Evolutionary conservation across 805 yeast species (phyloP), one percentile per base, ranked within the genome.

Genomic region (Saturnispora zaruensis): DNA sequence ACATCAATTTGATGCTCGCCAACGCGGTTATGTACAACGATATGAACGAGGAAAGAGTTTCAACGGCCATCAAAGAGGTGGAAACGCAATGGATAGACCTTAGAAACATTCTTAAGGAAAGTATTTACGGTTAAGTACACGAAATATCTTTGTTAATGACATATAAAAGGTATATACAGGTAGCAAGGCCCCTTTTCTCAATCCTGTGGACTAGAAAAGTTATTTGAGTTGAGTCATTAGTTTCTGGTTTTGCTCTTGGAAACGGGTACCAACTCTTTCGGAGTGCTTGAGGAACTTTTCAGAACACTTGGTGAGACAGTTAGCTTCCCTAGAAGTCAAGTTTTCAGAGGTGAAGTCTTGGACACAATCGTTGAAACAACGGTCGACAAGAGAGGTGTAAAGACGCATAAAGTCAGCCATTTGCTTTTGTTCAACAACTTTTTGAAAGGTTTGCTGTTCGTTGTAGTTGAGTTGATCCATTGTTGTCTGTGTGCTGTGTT

Each of bases 351-450:
- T 93, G 81, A 93, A 91, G 69, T 93, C 99, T 68, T 90, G 91
- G 66, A 93, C 96, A 74, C 99, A 93, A 73, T 93, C 98, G 53
- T 81, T 80, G 75, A 93, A 93, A 75, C 99, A 93, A 75, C 96
- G 85, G 70, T 91, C 95, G 48, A 93, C 98, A 61, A 93, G 78
- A 66, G 85, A 84, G 57, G 98, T 89, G 79, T 93, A 93, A 52
- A 85, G 75, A 67, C 93, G 84, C 98, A 93, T 91, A 83, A 91
- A 93, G 69, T 91, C 99, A 71, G 86, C 87, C 96, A 93, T 90
- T 73, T 91, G 99, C 77, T 91, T 91, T 67, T 86, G 90, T 73
- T 91, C 99, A 57, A 91, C 96, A 56, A 91, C 74, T 69, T 84
- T 90, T 72, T 89, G 96, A 72, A 91, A 91, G 62, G 89, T 91